Base-by-base conservation (phyloP, 2,329 filamentous ascomycete genomes). In the Aspergillus quadrilineatus region DNA sequence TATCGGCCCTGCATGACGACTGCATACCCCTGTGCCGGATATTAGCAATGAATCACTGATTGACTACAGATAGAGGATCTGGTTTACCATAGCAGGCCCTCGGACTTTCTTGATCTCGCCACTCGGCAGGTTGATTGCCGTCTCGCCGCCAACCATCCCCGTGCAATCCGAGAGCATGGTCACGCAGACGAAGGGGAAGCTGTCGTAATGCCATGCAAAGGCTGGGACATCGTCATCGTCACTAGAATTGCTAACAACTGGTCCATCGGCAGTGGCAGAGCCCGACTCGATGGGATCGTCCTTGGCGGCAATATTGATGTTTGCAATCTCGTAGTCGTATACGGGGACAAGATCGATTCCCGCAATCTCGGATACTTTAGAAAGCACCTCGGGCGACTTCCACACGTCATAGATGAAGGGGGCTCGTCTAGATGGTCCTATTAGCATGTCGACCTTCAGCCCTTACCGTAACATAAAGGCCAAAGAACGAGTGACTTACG, bases 131-230 rank as follows among this genome's bases (percentile, higher is more conserved):
- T 30, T 50, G 15, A 50, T 28, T 1, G 48, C 48, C 9, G 48
- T 50, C 70, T 88, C 85, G 4, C 85, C 85, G 8, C 85, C 85
- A 10, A 85, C 72, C 85, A 88, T 88, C 37, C 76, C 74, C 0
- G 77, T 79, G 60, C 83, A 86, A 64, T 88, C 84, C 36, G 82
- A 85, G 29, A 88, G 77, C 84, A 88, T 88, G 6, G 80, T 78
- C n/a, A 88, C 85, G 61, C 84, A 87, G n/a, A 88, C 85, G 65
- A 87, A 88, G 0, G 85, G 84, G 65, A 85, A 87, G 65, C 81
- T 85, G 68, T 88, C 86, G 0, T 75, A 81, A 70, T 87, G 85
- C 85, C 85, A 88, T 37, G 79, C 82, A 30, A 87, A 80, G 26
- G 84, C 80, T 4, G 48, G 84, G 80, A 5, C 9, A 29, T 34